Percentiles rank a stretch among this genome's conserved stretches.
Evolutionary conservation across 2,329 filamentous ascomycete genomes (phyloP).

Genomic region (Botrytis galanthina): DNA sequence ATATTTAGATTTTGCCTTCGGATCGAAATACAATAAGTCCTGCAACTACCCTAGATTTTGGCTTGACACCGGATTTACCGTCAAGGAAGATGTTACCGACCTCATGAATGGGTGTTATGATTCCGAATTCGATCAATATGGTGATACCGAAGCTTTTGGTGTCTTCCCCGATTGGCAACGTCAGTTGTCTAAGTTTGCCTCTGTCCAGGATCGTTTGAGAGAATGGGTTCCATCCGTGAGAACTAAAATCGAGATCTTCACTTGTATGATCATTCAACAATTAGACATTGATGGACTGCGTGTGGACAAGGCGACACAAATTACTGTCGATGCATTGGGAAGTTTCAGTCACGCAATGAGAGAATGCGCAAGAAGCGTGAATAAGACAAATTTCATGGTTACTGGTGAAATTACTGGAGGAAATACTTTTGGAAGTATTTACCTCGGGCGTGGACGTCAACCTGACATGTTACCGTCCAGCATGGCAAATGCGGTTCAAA

Average conservation of each 20-base stretch:
- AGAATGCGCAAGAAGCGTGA: slow-evolving; percentile 53
- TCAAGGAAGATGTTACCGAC: slow-evolving; percentile 45
- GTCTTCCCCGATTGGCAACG: slow-evolving; percentile 62
- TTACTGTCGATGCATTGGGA: slow-evolving; percentile 59
- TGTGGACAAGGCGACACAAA: slow-evolving; percentile 65
- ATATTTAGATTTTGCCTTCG: slow-evolving; percentile 59
- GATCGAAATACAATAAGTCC: slow-evolving; percentile 52
- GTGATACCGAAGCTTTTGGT: slow-evolving; percentile 60
- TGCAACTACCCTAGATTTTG: slow-evolving; percentile 62
- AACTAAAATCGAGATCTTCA: slow-evolving; percentile 57
- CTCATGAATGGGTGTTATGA: slow-evolving; percentile 56
- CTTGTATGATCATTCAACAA: slow-evolving; percentile 59
- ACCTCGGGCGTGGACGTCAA: slow-evolving; percentile 60
- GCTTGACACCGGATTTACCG: slow-evolving; percentile 50
- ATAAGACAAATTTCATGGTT: slow-evolving; percentile 63
- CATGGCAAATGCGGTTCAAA: slow-evolving; percentile 47
- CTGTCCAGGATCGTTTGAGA: slow-evolving; percentile 64
- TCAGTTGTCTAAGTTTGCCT: slow-evolving; percentile 64
- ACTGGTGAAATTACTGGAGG: slow-evolving; percentile 63
- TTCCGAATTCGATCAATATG: slow-evolving; percentile 57
- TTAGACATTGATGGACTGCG: slow-evolving; percentile 67
- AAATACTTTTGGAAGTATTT: slow-evolving; percentile 58
- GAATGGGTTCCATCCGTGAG: slow-evolving; percentile 61
- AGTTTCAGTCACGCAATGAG: slow-evolving; percentile 57
- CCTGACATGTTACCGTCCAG: slow-evolving; percentile 51